Conservation (phyloP, 192 early-diverging fungal genomes). For the Coemansia sp. region DNA sequence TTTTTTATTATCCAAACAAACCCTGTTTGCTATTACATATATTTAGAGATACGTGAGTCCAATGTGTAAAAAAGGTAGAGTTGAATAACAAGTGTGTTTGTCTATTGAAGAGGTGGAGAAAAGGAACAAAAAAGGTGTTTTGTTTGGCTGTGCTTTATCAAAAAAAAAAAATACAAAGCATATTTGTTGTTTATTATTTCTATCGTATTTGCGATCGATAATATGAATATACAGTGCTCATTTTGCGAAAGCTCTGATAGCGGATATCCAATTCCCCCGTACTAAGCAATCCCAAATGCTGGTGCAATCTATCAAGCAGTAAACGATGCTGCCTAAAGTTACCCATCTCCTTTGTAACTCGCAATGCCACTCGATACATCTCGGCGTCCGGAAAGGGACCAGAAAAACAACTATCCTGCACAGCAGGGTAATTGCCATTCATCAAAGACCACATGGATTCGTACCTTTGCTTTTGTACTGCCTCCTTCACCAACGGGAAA, state of each 20-base stretch:
- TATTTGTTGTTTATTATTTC: background rate
- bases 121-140: background rate
- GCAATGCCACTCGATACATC: constrained; percentile 31
- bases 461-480: constrained; percentile 12
- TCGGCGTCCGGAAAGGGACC: constrained; percentile 20
- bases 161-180: background rate
- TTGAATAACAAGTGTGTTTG: too few relatives aligned
- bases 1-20: too few relatives aligned
- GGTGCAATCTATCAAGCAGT: constrained; percentile 19
- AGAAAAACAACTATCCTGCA: background rate
- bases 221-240: too few relatives aligned
- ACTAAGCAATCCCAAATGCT: constrained; percentile 16
- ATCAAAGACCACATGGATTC: constrained; percentile 15
- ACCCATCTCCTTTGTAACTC: constrained; percentile 5
- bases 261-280: too few relatives aligned
- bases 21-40: background rate
- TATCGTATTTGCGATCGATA: background rate
- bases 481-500: constrained; percentile 12
- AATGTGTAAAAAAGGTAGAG: too few relatives aligned
- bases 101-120: too few relatives aligned
- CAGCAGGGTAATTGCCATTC: constrained; percentile 16
- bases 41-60: too few relatives aligned
- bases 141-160: background rate
- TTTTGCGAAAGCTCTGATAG: too few relatives aligned
- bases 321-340: constrained; percentile 19